These are phyloP conservation scores for Pyrus betulifolia DNA, from an alignment of 306 rosid genomes.

Conservation along the genomic window DNA sequence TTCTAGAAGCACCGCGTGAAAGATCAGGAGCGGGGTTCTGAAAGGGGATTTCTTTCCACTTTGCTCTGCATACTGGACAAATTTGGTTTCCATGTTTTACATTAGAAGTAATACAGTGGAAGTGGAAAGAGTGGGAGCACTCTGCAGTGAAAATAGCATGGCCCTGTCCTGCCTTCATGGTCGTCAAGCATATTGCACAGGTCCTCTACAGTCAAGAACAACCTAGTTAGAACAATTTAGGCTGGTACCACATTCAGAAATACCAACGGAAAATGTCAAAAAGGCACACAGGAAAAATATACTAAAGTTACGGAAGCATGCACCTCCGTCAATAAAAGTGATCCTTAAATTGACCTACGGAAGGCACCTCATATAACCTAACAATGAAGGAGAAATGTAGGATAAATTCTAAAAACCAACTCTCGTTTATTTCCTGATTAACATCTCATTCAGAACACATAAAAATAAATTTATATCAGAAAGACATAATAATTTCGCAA, in stretches of 20 bases:
- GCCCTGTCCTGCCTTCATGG: constrained; percentile 75
- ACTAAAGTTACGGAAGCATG: background rate
- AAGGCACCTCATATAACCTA: background rate
- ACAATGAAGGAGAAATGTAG: background rate
- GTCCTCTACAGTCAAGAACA: constrained; percentile 40
- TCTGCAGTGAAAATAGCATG: constrained; percentile 96
- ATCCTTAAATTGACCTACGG: background rate
- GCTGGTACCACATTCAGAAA: background rate
- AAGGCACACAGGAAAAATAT: background rate
- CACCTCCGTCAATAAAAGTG: background rate
- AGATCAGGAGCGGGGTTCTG: constrained; percentile 46
- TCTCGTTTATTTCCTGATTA: background rate
- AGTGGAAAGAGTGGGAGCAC: constrained; percentile 92
- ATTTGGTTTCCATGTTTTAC: constrained; percentile 81
- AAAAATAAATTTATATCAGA: background rate
- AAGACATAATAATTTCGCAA: background rate
- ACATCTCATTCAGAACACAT: background rate
- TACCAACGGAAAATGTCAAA: background rate
- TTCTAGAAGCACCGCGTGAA: constrained; percentile 34
- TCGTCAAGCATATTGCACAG: constrained; percentile 81
- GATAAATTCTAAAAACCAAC: background rate
- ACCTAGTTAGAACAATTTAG: constrained; percentile 18
- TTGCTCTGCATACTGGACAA: constrained; percentile 89
- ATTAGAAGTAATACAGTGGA: constrained; percentile 85
- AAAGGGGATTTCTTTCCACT: constrained; percentile 93